Base-by-base conservation (phyloP, 1,139 yeast species). In the Zygoascus sp. region DNA sequence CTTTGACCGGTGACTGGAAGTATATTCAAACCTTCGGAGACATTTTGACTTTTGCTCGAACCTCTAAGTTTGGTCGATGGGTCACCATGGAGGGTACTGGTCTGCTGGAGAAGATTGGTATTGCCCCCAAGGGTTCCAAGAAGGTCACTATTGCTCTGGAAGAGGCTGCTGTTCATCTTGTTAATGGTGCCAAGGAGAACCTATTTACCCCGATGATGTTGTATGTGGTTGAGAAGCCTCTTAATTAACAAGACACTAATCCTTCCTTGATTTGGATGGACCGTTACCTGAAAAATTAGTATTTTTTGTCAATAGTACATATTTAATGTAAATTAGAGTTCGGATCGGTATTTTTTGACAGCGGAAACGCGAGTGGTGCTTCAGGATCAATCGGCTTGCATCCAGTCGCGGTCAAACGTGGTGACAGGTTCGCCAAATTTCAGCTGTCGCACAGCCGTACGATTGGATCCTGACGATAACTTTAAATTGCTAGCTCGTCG, bases 151-250 rank as follows among this genome's bases (percentile, higher is more conserved):
- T 73, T 55, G 97, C 97, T 32, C 79, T 92, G 59, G 98, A 92
- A 73, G 95, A 90, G 64, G 98, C 98, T 54, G 98, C 98, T 50
- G 81, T 90, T 54, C 90, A 90, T 68, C 80, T 92, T 64, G 97
- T 90, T 51, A 87, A 80, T 51, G 98, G 98, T 69, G 98, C 96
- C 67, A 77, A 76, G 68, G 77, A 83, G 67, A 83, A 84, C 63
- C 75, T 90, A 58, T 90, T 90, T 72, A 89, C 97, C 42, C 97
- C 97, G 63, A 90, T 90, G 97, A 84, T 87, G 92, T 76, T 90
- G 66, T 90, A 82, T 66, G 77, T 90, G 58, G 88, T 79, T 61
- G 83, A 78, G 73, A 89, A 89, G 72, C 97, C 97, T 35, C 25
- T 36, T 17, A 19, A 16, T 15, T 19, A 35, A 20, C 13, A n/a